Percentiles rank a stretch among this genome's conserved stretches.
These are phyloP conservation scores for Mrakia blollopis DNA, from an alignment of 768 basidiomycete species.

Conservation along the genomic window DNA sequence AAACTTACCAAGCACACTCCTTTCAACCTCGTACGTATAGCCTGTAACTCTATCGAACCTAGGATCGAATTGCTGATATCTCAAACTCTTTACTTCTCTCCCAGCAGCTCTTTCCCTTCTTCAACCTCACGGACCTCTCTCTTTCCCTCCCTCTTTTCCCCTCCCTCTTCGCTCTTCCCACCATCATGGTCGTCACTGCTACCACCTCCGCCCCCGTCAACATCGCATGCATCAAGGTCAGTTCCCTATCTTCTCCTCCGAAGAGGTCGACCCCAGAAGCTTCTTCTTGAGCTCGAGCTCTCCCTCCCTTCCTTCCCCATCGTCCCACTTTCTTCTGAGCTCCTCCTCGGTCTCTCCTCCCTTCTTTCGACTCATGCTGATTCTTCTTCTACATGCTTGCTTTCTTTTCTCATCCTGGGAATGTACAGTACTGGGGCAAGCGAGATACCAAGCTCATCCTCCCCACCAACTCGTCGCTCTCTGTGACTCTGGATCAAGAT, in stretches of 20 bases:
- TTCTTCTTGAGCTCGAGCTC: neutral
- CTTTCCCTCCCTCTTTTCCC: too few species aligned
- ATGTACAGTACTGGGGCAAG: slow-evolving; percentile 87
- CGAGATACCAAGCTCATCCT: slow-evolving; percentile 90
- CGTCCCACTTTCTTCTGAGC: neutral
- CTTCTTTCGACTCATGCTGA: neutral
- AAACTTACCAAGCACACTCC: too few species aligned
- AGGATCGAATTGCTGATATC: too few species aligned
- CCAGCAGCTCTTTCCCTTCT: too few species aligned
- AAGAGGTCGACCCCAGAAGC: neutral
- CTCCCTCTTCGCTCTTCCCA: too few species aligned
- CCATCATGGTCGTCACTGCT: slow-evolving; percentile 46
- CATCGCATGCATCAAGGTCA: slow-evolving; percentile 94
- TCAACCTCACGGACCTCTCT: too few species aligned
- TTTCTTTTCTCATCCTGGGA: neutral
- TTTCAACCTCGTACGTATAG: too few species aligned
- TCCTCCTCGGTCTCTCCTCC: too few species aligned
- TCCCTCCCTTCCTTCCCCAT: slow-evolving; percentile 11
- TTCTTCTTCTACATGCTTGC: slow-evolving; percentile 4
- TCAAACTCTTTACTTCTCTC: too few species aligned
- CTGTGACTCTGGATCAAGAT: slow-evolving; percentile 93
- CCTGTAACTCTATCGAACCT: too few species aligned
- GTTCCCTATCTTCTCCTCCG: slow-evolving; percentile 33
- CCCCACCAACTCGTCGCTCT: slow-evolving; percentile 97
- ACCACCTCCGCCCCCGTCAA: slow-evolving; percentile 92